Evolutionary conservation across 2,329 filamentous ascomycete species (phyloP).

Genomic region (Phyllosticta citribraziliensis): DNA sequence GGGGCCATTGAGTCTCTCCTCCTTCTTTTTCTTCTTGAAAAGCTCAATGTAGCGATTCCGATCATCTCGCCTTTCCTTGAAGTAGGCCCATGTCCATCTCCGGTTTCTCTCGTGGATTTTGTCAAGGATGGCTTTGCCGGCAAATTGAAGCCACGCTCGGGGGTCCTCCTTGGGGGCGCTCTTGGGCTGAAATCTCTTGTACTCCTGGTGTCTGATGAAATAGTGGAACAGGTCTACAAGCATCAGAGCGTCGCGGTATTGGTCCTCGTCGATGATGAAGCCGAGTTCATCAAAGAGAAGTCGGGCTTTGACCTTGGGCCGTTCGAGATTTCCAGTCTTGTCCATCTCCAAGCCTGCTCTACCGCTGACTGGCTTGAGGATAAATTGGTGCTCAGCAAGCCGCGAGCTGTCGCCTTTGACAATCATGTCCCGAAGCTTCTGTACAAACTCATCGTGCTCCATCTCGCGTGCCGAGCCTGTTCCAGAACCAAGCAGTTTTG

Average conservation of each 20-base stretch:
- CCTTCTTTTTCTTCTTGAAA: slow-evolving; percentile 84
- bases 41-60: slow-evolving; percentile 80
- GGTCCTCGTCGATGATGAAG: slow-evolving; percentile 91
- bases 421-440: slow-evolving; percentile 70
- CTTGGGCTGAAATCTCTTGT: slow-evolving; percentile 85
- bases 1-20: slow-evolving; percentile 54
- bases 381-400: slow-evolving; percentile 68
- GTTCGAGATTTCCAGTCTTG: slow-evolving; percentile 72
- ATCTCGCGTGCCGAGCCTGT: slow-evolving; percentile 57
- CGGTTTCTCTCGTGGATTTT: slow-evolving; percentile 94
- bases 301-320: slow-evolving; percentile 81
- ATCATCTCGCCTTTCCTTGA: slow-evolving; percentile 85
- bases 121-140: slow-evolving; percentile 74
- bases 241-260: slow-evolving; percentile 96
- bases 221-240: slow-evolving; percentile 98
- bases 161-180: slow-evolving; percentile 80
- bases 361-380: slow-evolving; percentile 89
- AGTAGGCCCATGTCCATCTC: slow-evolving; percentile 92
- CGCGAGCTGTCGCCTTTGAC: slow-evolving; percentile 54
- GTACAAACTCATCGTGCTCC: slow-evolving; percentile 66
- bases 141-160: slow-evolving; percentile 84
- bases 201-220: slow-evolving; percentile 94
- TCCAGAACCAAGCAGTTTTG: slow-evolving; percentile 70
- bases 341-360: slow-evolving; percentile 91
- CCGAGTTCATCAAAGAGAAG: slow-evolving; percentile 95